phyloP scores from a whole-genome alignment of 2,329 filamentous ascomycete genomes.

The Fusarium ramigenum region DNA sequence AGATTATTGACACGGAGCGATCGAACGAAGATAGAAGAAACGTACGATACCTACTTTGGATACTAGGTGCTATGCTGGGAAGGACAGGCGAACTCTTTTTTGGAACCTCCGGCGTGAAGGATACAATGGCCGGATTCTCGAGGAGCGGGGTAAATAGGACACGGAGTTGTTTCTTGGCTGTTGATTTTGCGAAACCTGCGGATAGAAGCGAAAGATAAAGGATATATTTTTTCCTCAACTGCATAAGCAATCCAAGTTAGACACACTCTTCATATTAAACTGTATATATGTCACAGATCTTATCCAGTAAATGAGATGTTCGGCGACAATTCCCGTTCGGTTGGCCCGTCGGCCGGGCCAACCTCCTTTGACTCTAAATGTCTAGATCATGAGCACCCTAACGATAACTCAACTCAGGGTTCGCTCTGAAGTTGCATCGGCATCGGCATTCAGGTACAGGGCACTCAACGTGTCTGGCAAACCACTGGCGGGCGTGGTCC shows the following conservation, averaged over 20 bases:
- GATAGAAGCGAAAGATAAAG: slow-evolving; percentile 25
- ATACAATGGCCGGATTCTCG: slow-evolving; percentile 10
- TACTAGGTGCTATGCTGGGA: slow-evolving; percentile 6
- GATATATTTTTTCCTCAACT: slow-evolving; percentile 9
- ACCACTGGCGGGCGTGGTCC: slow-evolving; percentile 75
- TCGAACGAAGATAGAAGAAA: slow-evolving; percentile 24
- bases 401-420: slow-evolving; percentile 66
- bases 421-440: slow-evolving; percentile 68
- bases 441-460: slow-evolving; percentile 75
- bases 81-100: slow-evolving; percentile 7
- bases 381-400: slow-evolving; percentile 17
- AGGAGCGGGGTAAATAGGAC: slow-evolving; percentile 3
- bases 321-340: not conserved
- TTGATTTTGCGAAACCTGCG: slow-evolving; percentile 12
- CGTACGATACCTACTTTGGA: slow-evolving; percentile 15
- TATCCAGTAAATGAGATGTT: not conserved
- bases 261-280: slow-evolving; percentile 18
- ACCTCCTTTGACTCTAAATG: not conserved
- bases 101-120: slow-evolving; percentile 5
- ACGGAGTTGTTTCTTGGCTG: slow-evolving; percentile 22
- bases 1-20: slow-evolving; percentile 25
- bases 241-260: slow-evolving; percentile 19
- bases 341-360: not conserved
- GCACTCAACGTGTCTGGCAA: slow-evolving; percentile 70
- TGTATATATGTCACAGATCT: not conserved